phyloP scores from a whole-genome alignment of 2,329 filamentous ascomycete species.

The Alternaria gaisen region DNA sequence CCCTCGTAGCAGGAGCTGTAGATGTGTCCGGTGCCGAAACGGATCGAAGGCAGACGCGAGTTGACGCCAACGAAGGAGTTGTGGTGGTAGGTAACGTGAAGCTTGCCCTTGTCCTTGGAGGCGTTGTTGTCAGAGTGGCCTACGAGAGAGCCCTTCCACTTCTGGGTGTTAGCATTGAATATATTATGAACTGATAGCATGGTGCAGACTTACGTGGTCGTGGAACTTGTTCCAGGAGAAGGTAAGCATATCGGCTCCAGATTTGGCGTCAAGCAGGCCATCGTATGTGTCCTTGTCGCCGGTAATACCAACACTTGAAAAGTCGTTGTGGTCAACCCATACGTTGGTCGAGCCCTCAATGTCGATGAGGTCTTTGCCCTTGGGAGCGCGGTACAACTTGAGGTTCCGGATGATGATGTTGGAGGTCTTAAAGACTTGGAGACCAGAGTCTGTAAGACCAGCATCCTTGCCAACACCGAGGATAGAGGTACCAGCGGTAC shows the following conservation, averaged over 20 bases:
- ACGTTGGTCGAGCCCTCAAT: conserved; percentile 65
- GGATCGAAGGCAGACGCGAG: conserved; percentile 69
- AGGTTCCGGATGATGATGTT: conserved; percentile 73
- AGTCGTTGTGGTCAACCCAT: conserved; percentile 72
- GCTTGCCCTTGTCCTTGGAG: conserved; percentile 64
- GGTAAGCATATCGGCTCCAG: conserved; percentile 68
- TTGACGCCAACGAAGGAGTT: conserved; percentile 72
- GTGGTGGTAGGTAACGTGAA: conserved; percentile 72
- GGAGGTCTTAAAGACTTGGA: conserved; percentile 61
- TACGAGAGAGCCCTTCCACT: conserved; percentile 67
- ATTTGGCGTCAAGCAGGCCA: conserved; percentile 66
- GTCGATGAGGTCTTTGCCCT: conserved; percentile 67
- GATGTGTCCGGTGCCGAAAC: conserved; percentile 72
- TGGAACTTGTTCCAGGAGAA: conserved; percentile 63
- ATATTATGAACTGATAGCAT: neutral
- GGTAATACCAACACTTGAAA: conserved; percentile 61
- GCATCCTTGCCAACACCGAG: conserved; percentile 54
- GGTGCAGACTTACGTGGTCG: conserved; percentile 56
- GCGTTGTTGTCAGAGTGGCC: conserved; percentile 52
- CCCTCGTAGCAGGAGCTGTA: conserved; percentile 60
- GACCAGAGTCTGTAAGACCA: conserved; percentile 57
- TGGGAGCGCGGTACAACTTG: conserved; percentile 65
- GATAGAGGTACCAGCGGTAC: conserved; percentile 36
- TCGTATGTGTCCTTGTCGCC: conserved; percentile 46
- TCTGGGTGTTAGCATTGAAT: conserved; percentile 13